A percentile compares a stretch with the other conserved stretches of the same genome.
phyloP scores from a whole-genome alignment of 805 yeast genomes.

The Zygosaccharomyces lentus region DNA sequence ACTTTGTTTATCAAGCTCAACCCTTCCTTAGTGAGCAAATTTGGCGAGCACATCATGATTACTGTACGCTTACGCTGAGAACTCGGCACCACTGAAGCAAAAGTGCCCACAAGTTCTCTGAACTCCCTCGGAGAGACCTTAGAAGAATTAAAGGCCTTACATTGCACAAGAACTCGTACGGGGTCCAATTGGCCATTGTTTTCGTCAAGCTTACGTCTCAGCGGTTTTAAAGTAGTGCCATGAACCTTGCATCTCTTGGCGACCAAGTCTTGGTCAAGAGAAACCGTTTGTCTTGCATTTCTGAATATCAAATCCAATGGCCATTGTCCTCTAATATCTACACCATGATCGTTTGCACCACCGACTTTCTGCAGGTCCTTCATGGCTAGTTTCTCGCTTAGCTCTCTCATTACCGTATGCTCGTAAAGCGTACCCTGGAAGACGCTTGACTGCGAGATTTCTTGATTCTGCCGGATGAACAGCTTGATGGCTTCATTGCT shows the following conservation, averaged over 20 bases:
- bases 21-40: constrained; percentile 30
- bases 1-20: constrained; percentile 27
- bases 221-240: constrained; percentile 21
- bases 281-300: constrained; percentile 7
- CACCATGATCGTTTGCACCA: constrained; percentile 35
- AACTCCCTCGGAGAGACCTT: constrained; percentile 33
- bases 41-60: constrained; percentile 33
- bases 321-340: constrained; percentile 33
- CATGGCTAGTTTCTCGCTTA: constrained; percentile 27
- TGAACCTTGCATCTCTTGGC: constrained; percentile 21
- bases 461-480: constrained; percentile 21
- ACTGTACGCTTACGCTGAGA: constrained; percentile 21
- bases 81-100: constrained; percentile 19
- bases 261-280: constrained; percentile 7
- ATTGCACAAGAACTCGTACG: constrained; percentile 30
- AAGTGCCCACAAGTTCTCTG: constrained; percentile 33
- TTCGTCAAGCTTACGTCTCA: constrained; percentile 16
- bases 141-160: constrained; percentile 29
- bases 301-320: constrained; percentile 16
- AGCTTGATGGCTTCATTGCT: constrained; percentile 17
- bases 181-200: constrained; percentile 6
- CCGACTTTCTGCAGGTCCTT: constrained; percentile 25
- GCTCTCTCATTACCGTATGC: constrained; percentile 31
- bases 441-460: constrained; percentile 27
- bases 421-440: constrained; percentile 36